Evolutionary conservation across 352 stramenopile species (phyloP), one percentile per base, ranked within the genome.

Genomic region (Globisporangium heterothallicum): DNA sequence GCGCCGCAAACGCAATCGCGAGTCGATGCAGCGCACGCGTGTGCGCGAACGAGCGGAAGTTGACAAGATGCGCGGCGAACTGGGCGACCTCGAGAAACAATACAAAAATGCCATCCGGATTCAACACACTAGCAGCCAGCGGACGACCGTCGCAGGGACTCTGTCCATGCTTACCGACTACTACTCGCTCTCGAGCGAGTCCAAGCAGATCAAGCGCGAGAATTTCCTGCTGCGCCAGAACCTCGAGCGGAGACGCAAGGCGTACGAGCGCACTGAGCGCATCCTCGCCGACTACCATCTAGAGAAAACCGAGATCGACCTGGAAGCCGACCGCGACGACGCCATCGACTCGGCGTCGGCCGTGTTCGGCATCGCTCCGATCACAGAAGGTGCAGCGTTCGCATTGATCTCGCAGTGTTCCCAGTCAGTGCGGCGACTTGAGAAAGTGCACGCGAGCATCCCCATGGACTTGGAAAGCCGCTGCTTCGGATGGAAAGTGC

Each of bases 1-100:
- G 42, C 64, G 65, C 1, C 62, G 68, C 30, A 68, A 68, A 22
- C 56, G 63, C 41, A 78, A 78, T 46, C 68, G 68, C 51, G 68
- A 78, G 58, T 68, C 68, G 47, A 80, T 80, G 70, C 66, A 70
- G 53, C 70, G 70, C 42, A 53, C 61, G 6, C 49, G 70, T 6
- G 35, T 54, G 48, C 66, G 66, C 7, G 61, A 80, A 56, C 60
- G 67, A 0, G 59, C 66, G 18, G 61, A 72, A 29, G 29, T 80
- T 10, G 59, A 32, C 12, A 36, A 48, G 26, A 74, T 80, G 66
- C 58, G 64, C 14, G 32, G 48, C 9, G 49, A 65, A 51, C 57
- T 80, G 6, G 32, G 63, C 13, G 48, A 59, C 46, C 65, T 80
- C n/a, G 66, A 80, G 59, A 29, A 50, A 32, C 50, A 80, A 59